Percentiles rank a stretch among this genome's conserved stretches.
Evolutionary conservation across 2,329 filamentous ascomycete genomes (phyloP).

Genomic region (Cadophora sp.): DNA sequence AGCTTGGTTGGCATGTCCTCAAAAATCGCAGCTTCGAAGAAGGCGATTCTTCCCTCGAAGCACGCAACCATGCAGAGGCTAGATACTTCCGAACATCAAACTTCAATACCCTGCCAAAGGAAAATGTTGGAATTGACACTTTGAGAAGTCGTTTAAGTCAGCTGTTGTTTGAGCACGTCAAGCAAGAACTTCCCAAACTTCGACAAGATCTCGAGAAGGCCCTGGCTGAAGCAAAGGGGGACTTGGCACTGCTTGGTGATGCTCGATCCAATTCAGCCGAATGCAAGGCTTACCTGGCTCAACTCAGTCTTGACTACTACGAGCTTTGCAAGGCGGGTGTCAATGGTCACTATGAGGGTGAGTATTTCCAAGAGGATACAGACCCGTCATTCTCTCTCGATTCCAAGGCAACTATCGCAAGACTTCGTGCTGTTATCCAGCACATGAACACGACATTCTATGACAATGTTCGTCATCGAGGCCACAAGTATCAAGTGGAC

Average conservation of each 20-base stretch:
- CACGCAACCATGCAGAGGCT: slow-evolving; percentile 36
- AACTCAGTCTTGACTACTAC: slow-evolving; percentile 43
- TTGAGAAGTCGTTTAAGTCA: slow-evolving; percentile 38
- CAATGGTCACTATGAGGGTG: slow-evolving; percentile 45
- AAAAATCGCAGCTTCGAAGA: slow-evolving; percentile 53
- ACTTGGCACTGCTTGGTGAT: slow-evolving; percentile 29
- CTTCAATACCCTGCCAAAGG: slow-evolving; percentile 38
- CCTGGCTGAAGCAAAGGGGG: slow-evolving; percentile 13
- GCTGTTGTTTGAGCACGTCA: slow-evolving; percentile 45
- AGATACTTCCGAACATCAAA: slow-evolving; percentile 40
- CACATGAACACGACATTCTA: slow-evolving; percentile 42
- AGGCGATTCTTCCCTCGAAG: slow-evolving; percentile 40
- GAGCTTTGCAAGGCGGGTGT: slow-evolving; percentile 44
- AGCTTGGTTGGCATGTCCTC: slow-evolving; percentile 57
- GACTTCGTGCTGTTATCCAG: slow-evolving; percentile 45
- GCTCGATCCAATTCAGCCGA: slow-evolving; percentile 31
- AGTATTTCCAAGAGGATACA: slow-evolving; percentile 38
- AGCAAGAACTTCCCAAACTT: slow-evolving; percentile 42
- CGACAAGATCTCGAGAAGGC: slow-evolving; percentile 34
- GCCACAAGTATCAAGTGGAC: slow-evolving; percentile 44
- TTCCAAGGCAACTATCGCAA: slow-evolving; percentile 26
- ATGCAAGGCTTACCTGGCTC: slow-evolving; percentile 39
- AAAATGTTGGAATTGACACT: slow-evolving; percentile 40
- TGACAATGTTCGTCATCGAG: slow-evolving; percentile 36
- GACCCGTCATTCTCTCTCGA: slow-evolving; percentile 31